Percentiles rank a stretch among this genome's conserved stretches.
Conservation (phyloP, 2,329 filamentous ascomycete genomes). For the Pseudocercospora fijiensis region DNA sequence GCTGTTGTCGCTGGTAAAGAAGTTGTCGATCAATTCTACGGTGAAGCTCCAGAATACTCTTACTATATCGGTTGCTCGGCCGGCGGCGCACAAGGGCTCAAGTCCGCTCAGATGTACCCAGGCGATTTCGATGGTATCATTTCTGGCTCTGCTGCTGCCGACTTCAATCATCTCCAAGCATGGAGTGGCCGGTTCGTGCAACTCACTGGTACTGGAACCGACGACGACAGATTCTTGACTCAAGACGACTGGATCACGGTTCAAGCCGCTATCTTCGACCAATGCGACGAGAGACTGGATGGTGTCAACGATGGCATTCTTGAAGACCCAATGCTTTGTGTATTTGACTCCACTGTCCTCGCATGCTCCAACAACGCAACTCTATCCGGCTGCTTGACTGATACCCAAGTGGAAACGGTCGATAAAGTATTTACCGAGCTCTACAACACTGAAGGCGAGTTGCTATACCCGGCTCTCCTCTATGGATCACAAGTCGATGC, state of each 20-base stretch:
- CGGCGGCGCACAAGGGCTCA: slow-evolving; percentile 52
- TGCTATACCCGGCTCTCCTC: slow-evolving; percentile 54
- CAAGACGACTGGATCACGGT: slow-evolving; percentile 44
- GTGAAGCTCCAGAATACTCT: slow-evolving; percentile 41
- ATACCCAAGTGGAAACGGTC: slow-evolving; percentile 47
- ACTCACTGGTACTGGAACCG: slow-evolving; percentile 42
- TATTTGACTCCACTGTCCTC: slow-evolving; percentile 41
- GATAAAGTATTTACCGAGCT: slow-evolving; percentile 46
- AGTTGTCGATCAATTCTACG: slow-evolving; percentile 42
- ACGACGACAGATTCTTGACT: slow-evolving; percentile 45
- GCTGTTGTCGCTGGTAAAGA: slow-evolving; percentile 38
- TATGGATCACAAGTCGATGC: slow-evolving; percentile 49
- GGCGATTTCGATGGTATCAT: slow-evolving; percentile 52
- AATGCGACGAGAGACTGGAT: slow-evolving; percentile 53
- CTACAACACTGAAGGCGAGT: slow-evolving; percentile 44
- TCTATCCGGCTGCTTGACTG: slow-evolving; percentile 45
- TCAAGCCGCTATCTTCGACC: slow-evolving; percentile 46
- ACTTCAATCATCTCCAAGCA: slow-evolving; percentile 46
- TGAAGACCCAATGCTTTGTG: slow-evolving; percentile 48
- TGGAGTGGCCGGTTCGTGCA: slow-evolving; percentile 48
- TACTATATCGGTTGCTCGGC: slow-evolving; percentile 52
- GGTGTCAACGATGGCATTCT: slow-evolving; percentile 51
- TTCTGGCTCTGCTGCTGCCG: slow-evolving; percentile 46
- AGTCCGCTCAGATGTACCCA: slow-evolving; percentile 47
- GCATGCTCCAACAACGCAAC: slow-evolving; percentile 40